A percentile compares a stretch with the other conserved stretches of the same genome.
Evolutionary conservation across 768 basidiomycete species (phyloP).

Genomic region (Boletus vinaceobasis): DNA sequence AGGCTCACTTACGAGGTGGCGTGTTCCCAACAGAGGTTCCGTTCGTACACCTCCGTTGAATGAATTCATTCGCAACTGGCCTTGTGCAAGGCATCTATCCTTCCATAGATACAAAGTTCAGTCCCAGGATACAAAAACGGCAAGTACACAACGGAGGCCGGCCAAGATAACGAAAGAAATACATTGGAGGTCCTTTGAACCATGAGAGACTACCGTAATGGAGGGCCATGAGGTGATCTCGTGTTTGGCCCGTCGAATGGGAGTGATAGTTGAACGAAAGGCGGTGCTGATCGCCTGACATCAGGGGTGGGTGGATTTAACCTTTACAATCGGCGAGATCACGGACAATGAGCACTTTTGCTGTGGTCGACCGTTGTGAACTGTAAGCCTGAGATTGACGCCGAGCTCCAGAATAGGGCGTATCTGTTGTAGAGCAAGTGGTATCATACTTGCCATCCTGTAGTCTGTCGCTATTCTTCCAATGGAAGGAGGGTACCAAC

Average conservation of each 20-base stretch:
- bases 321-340: conserved; percentile 20
- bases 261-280: neutral
- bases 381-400: neutral
- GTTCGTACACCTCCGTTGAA: conserved; percentile 4
- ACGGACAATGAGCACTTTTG: conserved; percentile 9
- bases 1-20: neutral
- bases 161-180: neutral
- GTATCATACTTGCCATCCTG: conserved; percentile 20
- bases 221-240: conserved; percentile 28
- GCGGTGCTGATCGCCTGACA: conserved; percentile 19
- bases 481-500: neutral
- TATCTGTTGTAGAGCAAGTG: neutral
- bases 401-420: neutral
- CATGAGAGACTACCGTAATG: conserved; percentile 14
- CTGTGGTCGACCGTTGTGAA: neutral
- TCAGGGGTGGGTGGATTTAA: conserved; percentile 22
- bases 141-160: conserved; percentile 17
- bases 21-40: neutral
- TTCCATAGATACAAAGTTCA: conserved; percentile 1
- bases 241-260: conserved; percentile 13
- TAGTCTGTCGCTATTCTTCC: neutral
- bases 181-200: conserved; percentile 1
- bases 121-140: conserved; percentile 7
- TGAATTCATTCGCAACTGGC: neutral
- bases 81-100: conserved; percentile 1